Base-by-base conservation (phyloP, 305 asterid species). In the Euphrasia arctica region DNA sequence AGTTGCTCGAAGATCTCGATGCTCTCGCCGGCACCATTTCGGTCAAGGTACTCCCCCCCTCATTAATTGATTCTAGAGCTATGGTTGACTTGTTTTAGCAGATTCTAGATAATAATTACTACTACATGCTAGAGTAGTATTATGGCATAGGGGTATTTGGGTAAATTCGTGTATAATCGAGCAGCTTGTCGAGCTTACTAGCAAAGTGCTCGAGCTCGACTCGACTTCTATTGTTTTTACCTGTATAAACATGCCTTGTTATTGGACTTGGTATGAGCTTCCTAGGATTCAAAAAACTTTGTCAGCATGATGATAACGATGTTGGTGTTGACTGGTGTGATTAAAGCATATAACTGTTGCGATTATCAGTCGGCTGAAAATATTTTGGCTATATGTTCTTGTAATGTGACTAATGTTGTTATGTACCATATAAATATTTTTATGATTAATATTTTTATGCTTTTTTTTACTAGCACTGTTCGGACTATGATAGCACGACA, bases 1-100 rank as follows among this genome's bases (percentile, higher is more conserved):
- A 89, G 67, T 74, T 92, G 83, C 98, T 92, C 43, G 97, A 92
- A 74, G 98, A 92, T 84, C 96, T 92, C 69, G 98, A 89, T 78
- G 98, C 97, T 71, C 83, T 92, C 60, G 97, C 97, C 57, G 98
- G 97, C 60, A 85, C 96, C 71, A 92, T 89, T 66, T 89, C 96
- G 2, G 95, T 89, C 69, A 91, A 83, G 95, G 98, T 91, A 66
- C 67, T 12, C 0, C 9, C 42, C 42, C 42, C 8, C 42, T 36
- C 9, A 2, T 31, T 31, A 2, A 29, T 5, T 1, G 7, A 0
- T 36, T 36, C 42, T 36, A 1, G 6, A 36, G 42, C 7, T 18
- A 18, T 18, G 22, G 22, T 18, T 18, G 22, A 2, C 8, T 31
- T 36, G 42, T 1, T 36, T 36, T 5, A 36, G 42, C 42, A 36